phyloP scores from a whole-genome alignment of 1,284 basidiomycete genomes.

The Vanrija humicola region DNA sequence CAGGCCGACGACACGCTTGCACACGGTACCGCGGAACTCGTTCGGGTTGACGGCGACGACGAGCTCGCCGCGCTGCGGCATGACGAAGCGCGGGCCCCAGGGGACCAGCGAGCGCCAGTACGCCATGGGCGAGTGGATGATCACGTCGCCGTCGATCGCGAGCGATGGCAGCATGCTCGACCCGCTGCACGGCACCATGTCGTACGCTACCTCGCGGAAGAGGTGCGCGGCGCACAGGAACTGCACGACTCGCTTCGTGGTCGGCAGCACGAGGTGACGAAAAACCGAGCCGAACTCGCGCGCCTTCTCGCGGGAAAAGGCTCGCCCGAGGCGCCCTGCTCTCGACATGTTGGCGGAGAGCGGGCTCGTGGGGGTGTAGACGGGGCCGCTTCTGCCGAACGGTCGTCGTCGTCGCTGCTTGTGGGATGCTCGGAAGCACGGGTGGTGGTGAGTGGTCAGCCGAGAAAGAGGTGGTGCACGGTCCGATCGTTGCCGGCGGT shows the following conservation, averaged over 20 bases:
- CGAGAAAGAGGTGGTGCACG: too few species aligned
- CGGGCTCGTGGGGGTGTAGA: too few species aligned
- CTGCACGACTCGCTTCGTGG: neutral
- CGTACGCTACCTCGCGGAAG: conserved; percentile 33
- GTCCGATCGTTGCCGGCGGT: too few species aligned
- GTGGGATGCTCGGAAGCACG: too few species aligned
- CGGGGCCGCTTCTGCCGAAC: too few species aligned
- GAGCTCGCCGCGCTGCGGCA: conserved; percentile 72
- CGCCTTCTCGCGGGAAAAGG: too few species aligned
- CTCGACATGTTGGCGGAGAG: too few species aligned
- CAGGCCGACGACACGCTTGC: conserved; percentile 86
- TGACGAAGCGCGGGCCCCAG: neutral
- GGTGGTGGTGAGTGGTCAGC: too few species aligned
- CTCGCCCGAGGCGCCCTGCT: too few species aligned
- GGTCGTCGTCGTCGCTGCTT: too few species aligned
- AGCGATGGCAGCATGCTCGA: conserved; percentile 89
- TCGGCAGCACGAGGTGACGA: too few species aligned
- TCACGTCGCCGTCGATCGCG: conserved; percentile 47
- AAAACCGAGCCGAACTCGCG: too few species aligned
- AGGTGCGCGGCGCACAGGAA: conserved; percentile 27
- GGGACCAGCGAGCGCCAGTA: conserved; percentile 29
- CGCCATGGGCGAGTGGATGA: conserved; percentile 56
- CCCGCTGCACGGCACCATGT: conserved; percentile 52
- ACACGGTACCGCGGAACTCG: conserved; percentile 66
- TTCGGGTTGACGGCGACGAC: conserved; percentile 72